phyloP scores from a whole-genome alignment of 108 stramenopile genomes.

The Nitzschia putrida region DNA sequence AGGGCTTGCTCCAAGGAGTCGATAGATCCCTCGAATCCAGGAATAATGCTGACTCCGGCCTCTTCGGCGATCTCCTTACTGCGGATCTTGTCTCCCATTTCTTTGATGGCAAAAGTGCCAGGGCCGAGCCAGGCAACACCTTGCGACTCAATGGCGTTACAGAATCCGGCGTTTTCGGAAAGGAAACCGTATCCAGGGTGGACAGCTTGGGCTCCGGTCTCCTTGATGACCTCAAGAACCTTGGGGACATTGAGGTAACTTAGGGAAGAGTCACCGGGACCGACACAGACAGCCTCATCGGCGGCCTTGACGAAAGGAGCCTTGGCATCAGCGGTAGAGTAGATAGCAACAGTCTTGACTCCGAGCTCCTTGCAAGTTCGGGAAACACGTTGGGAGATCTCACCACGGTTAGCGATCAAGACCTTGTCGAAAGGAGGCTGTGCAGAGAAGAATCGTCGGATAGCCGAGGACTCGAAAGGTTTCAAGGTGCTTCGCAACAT shows the following conservation, averaged over 20 bases:
- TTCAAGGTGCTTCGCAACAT: conserved; percentile 13
- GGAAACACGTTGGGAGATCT: conserved; percentile 89
- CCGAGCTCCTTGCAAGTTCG: conserved; percentile 81
- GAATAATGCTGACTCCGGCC: conserved; percentile 83
- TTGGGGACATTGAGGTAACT: conserved; percentile 77
- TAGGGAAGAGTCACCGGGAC: conserved; percentile 73
- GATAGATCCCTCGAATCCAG: conserved; percentile 70
- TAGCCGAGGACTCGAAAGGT: background rate
- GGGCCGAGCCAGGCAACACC: conserved; percentile 89
- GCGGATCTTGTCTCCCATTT: conserved; percentile 90
- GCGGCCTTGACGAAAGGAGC: conserved; percentile 54
- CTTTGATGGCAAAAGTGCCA: conserved; percentile 60
- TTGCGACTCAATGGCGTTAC: conserved; percentile 48
- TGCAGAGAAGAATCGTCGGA: conserved; percentile 19
- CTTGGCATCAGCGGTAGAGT: conserved; percentile 78
- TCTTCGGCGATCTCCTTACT: conserved; percentile 74
- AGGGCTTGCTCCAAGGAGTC: conserved; percentile 49
- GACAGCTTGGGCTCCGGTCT: conserved; percentile 84
- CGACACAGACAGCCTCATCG: conserved; percentile 82
- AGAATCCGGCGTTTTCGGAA: conserved; percentile 88
- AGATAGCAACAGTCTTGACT: conserved; percentile 81
- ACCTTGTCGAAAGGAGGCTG: conserved; percentile 58
- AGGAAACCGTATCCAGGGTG: conserved; percentile 96
- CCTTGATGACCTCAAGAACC: conserved; percentile 65
- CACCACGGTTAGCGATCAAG: conserved; percentile 94